phyloP scores from a whole-genome alignment of 805 yeast species.

The Lipomyces japonicus region DNA sequence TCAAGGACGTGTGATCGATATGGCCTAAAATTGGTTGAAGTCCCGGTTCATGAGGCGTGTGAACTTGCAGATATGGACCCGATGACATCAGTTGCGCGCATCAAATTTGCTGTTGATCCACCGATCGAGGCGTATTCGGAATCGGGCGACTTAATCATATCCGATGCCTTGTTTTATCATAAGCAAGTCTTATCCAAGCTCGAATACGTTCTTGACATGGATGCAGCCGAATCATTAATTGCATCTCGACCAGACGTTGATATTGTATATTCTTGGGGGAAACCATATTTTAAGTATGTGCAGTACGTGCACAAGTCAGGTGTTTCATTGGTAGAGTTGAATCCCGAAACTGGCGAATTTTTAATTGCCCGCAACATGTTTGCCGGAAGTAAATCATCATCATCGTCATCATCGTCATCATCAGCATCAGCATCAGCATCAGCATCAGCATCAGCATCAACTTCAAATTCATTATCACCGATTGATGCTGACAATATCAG shows the following conservation, averaged over 20 bases:
- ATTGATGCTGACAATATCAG: slow-evolving; percentile 22
- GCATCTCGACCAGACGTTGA: slow-evolving; percentile 47
- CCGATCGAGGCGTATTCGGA: slow-evolving; percentile 38
- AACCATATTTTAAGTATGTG: slow-evolving; percentile 71
- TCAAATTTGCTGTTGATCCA: slow-evolving; percentile 65
- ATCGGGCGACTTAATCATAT: slow-evolving; percentile 8
- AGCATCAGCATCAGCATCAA: not conserved
- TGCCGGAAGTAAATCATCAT: slow-evolving; percentile 8
- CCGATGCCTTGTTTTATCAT: slow-evolving; percentile 66
- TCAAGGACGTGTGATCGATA: slow-evolving; percentile 78
- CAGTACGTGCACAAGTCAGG: slow-evolving; percentile 92
- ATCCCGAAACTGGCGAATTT: slow-evolving; percentile 25
- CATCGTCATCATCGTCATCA: not conserved
- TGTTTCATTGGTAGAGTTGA: slow-evolving; percentile 60
- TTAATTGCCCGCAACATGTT: slow-evolving; percentile 24
- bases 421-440: not conserved
- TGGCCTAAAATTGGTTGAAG: slow-evolving; percentile 76
- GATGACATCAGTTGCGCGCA: slow-evolving; percentile 77
- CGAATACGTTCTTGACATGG: slow-evolving; percentile 77
- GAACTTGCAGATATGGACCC: slow-evolving; percentile 75
- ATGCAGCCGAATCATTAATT: slow-evolving; percentile 50
- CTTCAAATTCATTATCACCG: not conserved
- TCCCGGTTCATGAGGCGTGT: slow-evolving; percentile 86
- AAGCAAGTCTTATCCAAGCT: slow-evolving; percentile 61
- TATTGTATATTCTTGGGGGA: slow-evolving; percentile 87